Evolutionary conservation across 495 filamentous ascomycete species (phyloP), one percentile per base, ranked within the genome.

Genomic region (Pseudevernia furfuracea): DNA sequence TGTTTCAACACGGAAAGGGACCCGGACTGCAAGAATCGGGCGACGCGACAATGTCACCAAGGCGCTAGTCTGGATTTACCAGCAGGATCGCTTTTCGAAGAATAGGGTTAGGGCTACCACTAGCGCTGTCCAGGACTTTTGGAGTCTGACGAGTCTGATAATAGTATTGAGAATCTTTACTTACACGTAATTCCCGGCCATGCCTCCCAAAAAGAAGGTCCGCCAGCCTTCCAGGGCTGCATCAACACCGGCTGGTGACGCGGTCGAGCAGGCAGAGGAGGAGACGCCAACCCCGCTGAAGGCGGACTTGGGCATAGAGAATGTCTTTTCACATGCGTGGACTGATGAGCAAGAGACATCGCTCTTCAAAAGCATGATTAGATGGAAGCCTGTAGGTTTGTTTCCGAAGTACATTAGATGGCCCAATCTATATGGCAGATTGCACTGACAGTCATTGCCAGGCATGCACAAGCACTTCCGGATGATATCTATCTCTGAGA

Each of bases 401-500:
- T 79, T 66, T 55, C 32, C 44, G 60, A 23, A 56, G 34, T 39
- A 19, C 34, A 55, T 52, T 10, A n/a, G 43, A 41, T 34, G 23
- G 56, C 34, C 8, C 30, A 15, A 44, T 49, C 30, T 48, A 34
- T 28, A 21, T 17, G 12, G 17, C 28, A 25, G 58, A 12, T 25
- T 49, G 28, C 59, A 37, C n/a, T 46, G 56, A 58, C 66, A 58
- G 52, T 68, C 66, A 59, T 66, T 28, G 48, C 21, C 63, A 96
- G 93, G 93, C 58, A 87, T 98, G 79, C 93, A 98, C 78, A 97
- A 95, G 75, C 92, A 97, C 76, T 97, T 98, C 73, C 90, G 91
- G 30, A 93, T 97, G 79, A 85, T 97, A 63, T 85, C 90, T 5
- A 91, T 98, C 39, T 87, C 89, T 21, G 86, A 94, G 63, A 86